These are phyloP conservation scores for Coemansia sp. DNA, from an alignment of 371 early-diverging fungal species.

Conservation along the genomic window DNA sequence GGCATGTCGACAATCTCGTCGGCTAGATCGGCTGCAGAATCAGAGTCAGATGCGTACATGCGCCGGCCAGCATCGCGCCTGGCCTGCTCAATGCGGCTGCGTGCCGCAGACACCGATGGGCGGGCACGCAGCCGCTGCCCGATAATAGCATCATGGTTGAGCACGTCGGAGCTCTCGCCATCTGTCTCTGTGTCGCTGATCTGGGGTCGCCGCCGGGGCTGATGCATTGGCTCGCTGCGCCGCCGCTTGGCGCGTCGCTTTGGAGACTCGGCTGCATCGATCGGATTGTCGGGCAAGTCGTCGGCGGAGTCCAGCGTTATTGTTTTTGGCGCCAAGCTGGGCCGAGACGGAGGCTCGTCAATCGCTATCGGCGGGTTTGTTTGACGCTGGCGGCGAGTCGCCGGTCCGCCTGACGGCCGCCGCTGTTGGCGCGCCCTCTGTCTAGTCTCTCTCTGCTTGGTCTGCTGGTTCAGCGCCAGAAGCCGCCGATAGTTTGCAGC, in stretches of 20 bases:
- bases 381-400: not conserved
- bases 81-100: conserved; percentile 30
- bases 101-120: not conserved
- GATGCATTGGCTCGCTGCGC: not conserved
- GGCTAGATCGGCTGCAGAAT: conserved; percentile 3
- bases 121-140: conserved; percentile 25
- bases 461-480: not conserved
- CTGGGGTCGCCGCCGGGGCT: not conserved
- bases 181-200: conserved; percentile 31
- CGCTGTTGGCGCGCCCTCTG: not conserved
- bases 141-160: conserved; percentile 18
- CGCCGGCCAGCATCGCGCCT: conserved; percentile 6
- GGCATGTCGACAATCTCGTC: conserved; percentile 13
- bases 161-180: conserved; percentile 18
- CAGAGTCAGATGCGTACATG: conserved; percentile 16
- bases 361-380: not conserved
- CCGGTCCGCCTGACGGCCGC: not conserved
- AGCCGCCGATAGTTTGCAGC: conserved; percentile 35
- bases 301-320: conserved; percentile 1
- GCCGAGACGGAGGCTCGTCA: too few relatives aligned
- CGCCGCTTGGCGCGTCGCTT: not conserved
- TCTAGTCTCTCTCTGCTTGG: not conserved
- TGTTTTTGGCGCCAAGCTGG: not conserved
- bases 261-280: not conserved
- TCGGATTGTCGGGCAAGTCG: conserved; percentile 27